Base-by-base conservation (phyloP, 208 protist species). In the Trypanosoma platydactyli region DNA sequence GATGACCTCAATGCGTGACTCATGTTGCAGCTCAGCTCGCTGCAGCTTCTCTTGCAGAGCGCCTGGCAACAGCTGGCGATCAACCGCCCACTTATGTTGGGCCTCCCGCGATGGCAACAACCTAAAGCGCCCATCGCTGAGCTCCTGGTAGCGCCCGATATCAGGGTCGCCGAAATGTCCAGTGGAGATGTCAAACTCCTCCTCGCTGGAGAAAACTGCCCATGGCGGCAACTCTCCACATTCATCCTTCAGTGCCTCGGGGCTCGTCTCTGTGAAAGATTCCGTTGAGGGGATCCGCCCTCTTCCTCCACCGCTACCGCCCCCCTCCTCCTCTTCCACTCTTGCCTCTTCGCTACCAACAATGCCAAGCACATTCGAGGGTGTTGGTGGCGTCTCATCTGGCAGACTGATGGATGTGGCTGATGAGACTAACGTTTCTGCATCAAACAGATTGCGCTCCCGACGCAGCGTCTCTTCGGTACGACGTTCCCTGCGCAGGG, bases 111-210 rank as follows among this genome's bases (percentile, higher is more conserved):
- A 84, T 4, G 90, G 87, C 61, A 95, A 53, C 57, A 95, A 45
- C 22, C 70, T 80, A 51, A 96, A 80, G 57, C 77, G 83, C 9
- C 82, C 87, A 72, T 96, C 88, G 57, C 88, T 94, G 49, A 96
- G 71, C 80, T 96, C 86, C 49, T 83, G 85, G 42, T 88, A 90
- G 41, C 78, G 80, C 7, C 91, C 91, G 42, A 78, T 69, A 20
- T 76, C 58, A 0, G 83, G 81, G 58, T 84, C 79, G 38, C 91
- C 91, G 55, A 96, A 96, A 58, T 76, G 88, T 5, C 86, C 88
- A 4, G 84, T 88, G 13, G 74, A 76, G 20, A 96, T 56, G 63
- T 94, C 84, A 66, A 93, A 96, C 77, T 94, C 88, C 54, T 93
- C 85, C 76, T 80, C 77, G 41, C 86, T 86, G 27, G 62, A 67